Percentiles rank a stretch among this genome's conserved stretches.
Evolutionary conservation across 2,329 filamentous ascomycete genomes (phyloP).

Genomic region (Tricladium varicosporioides): DNA sequence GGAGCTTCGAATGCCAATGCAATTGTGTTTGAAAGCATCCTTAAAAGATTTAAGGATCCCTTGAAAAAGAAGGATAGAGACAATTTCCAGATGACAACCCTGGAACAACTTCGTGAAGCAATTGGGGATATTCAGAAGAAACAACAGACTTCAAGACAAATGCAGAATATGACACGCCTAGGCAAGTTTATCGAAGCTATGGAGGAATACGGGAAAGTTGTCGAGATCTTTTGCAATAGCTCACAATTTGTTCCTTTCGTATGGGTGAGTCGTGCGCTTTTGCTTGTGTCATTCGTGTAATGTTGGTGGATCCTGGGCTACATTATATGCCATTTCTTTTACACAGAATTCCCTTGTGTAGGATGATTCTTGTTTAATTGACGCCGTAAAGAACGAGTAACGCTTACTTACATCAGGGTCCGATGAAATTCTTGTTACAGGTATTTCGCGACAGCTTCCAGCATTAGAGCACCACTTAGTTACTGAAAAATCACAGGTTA

Average conservation of each 20-base stretch:
- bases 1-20: neutral
- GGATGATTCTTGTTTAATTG: neutral
- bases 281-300: neutral
- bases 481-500: slow-evolving; percentile 25
- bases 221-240: slow-evolving; percentile 36
- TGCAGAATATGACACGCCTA: slow-evolving; percentile 31
- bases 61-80: slow-evolving; percentile 5
- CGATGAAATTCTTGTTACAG: slow-evolving; percentile 36
- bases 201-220: slow-evolving; percentile 35
- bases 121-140: slow-evolving; percentile 21
- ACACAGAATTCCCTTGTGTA: no score
- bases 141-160: slow-evolving; percentile 28
- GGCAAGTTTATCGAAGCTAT: slow-evolving; percentile 33
- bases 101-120: slow-evolving; percentile 3
- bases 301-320: neutral
- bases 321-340: neutral
- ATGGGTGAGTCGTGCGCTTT: slow-evolving; percentile 18
- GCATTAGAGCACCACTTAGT: neutral
- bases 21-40: neutral
- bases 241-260: slow-evolving; percentile 34
- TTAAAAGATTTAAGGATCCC: neutral
- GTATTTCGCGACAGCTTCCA: slow-evolving; percentile 14
- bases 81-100: slow-evolving; percentile 1
- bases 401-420: slow-evolving; percentile 20
- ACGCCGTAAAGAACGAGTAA: neutral